phyloP scores from a whole-genome alignment of 768 basidiomycete species.

The Tylopilus intermedius region DNA sequence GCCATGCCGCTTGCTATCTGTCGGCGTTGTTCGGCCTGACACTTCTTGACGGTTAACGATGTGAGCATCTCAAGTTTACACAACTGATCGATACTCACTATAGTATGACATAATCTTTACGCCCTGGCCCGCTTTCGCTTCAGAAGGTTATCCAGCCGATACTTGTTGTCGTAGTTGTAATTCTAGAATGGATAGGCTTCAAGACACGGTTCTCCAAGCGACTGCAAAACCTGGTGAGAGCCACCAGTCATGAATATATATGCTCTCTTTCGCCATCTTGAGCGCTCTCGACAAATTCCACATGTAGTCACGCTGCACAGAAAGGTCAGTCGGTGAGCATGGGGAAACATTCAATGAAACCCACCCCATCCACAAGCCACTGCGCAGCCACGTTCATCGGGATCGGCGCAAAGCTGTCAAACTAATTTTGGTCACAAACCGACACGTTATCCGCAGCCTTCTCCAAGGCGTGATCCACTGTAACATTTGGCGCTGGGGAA shows the following conservation, averaged over 20 bases:
- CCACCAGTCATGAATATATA: slow-evolving; percentile 99
- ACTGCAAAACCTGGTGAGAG: slow-evolving; percentile 65
- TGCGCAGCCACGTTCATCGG: slow-evolving; percentile 90
- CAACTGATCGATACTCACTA: slow-evolving; percentile 52
- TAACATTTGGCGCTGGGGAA: slow-evolving; percentile 79
- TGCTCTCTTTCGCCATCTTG: slow-evolving; percentile 76
- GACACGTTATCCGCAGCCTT: slow-evolving; percentile 69
- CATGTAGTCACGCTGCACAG: slow-evolving; percentile 86
- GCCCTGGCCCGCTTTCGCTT: slow-evolving; percentile 87
- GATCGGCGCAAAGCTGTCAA: slow-evolving; percentile 91
- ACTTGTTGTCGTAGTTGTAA: slow-evolving; percentile 82
- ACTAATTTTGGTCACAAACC: slow-evolving; percentile 82
- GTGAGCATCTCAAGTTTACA: slow-evolving; percentile 1
- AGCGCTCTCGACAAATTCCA: slow-evolving; percentile 96
- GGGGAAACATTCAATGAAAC: slow-evolving; percentile 25
- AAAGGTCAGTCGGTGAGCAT: slow-evolving; percentile 4
- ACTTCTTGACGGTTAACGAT: slow-evolving; percentile 74
- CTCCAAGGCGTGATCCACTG: slow-evolving; percentile 95
- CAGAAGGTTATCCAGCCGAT: slow-evolving; percentile 80
- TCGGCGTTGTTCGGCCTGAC: slow-evolving; percentile 89
- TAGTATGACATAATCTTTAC: slow-evolving; percentile 95
- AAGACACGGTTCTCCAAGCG: background rate
- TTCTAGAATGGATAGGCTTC: slow-evolving; percentile 40
- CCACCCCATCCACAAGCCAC: slow-evolving; percentile 95
- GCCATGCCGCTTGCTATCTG: slow-evolving; percentile 74